Evolutionary conservation across 2,329 filamentous ascomycete genomes (phyloP).

Genomic region (Gyromitra esculenta): DNA sequence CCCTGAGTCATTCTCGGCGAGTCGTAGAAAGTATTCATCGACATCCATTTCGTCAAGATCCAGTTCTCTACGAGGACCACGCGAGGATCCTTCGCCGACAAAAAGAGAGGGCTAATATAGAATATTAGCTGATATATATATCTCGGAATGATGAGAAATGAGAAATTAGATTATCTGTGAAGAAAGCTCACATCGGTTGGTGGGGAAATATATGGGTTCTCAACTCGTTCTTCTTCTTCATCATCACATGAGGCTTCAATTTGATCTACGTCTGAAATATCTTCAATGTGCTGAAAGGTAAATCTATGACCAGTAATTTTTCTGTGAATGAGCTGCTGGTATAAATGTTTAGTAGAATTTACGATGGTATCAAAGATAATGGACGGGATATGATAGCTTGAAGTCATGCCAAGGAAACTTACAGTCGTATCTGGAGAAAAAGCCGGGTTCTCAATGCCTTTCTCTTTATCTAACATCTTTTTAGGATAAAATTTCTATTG

Average conservation of each 20-base stretch:
- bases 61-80: neutral
- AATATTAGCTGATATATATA: neutral
- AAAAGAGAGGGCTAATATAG: conserved; percentile 5
- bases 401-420: neutral
- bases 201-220: conserved; percentile 18
- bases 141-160: neutral
- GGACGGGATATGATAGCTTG: neutral
- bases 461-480: conserved; percentile 9
- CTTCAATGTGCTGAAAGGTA: conserved; percentile 7
- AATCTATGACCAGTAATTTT: neutral
- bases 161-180: neutral
- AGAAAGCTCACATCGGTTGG: conserved; percentile 14
- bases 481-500: neutral
- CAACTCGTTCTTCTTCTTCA: neutral
- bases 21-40: neutral
- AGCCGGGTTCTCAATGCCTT: conserved; percentile 4
- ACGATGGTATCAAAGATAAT: neutral
- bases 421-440: neutral
- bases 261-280: conserved; percentile 2
- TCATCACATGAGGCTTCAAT: neutral
- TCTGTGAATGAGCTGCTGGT: neutral
- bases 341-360: neutral
- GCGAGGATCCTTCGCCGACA: neutral
- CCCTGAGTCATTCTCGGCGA: neutral
- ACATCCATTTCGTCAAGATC: conserved; percentile 21